Conservation (phyloP, 371 early-diverging fungal genomes). For the Quaeritorhiza haematococci region DNA sequence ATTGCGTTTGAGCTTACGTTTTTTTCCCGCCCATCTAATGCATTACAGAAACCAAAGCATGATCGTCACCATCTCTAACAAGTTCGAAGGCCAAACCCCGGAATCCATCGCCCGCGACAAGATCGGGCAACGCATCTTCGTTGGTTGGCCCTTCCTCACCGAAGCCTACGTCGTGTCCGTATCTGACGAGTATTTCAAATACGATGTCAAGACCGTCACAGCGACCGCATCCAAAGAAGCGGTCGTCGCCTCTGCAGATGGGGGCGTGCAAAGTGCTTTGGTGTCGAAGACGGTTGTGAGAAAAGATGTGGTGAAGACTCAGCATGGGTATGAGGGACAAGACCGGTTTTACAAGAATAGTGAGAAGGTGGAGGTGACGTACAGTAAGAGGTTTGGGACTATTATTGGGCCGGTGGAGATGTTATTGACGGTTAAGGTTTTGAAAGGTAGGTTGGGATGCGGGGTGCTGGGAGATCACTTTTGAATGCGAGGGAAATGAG, state of each 20-base stretch:
- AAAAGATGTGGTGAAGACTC: conserved; percentile 27
- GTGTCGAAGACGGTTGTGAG: no score
- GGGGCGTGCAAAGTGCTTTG: no score
- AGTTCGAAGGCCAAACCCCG: conserved; percentile 32
- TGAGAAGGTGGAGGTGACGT: conserved; percentile 37
- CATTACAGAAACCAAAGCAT: conserved; percentile 68
- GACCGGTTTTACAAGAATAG: conserved; percentile 57
- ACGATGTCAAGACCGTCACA: conserved; percentile 38
- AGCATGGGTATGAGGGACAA: conserved; percentile 35
- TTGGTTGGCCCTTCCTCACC: conserved; percentile 76
- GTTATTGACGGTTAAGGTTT: conserved; percentile 60
- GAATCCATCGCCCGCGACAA: conserved; percentile 23
- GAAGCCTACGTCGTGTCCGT: conserved; percentile 77
- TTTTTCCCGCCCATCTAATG: not conserved
- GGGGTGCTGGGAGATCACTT: no score
- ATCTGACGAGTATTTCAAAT: conserved; percentile 61
- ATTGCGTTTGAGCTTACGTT: not conserved
- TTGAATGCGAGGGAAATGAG: not conserved
- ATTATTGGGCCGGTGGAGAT: conserved; percentile 66
- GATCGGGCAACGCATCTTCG: conserved; percentile 25
- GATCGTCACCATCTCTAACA: conserved; percentile 60
- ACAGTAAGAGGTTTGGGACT: conserved; percentile 51
- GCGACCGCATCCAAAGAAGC: not conserved
- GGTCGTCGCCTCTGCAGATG: no score
- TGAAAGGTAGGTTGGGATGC: no score